Evolutionary conservation across 352 stramenopile species (phyloP).

Genomic region (Porosira glacialis): DNA sequence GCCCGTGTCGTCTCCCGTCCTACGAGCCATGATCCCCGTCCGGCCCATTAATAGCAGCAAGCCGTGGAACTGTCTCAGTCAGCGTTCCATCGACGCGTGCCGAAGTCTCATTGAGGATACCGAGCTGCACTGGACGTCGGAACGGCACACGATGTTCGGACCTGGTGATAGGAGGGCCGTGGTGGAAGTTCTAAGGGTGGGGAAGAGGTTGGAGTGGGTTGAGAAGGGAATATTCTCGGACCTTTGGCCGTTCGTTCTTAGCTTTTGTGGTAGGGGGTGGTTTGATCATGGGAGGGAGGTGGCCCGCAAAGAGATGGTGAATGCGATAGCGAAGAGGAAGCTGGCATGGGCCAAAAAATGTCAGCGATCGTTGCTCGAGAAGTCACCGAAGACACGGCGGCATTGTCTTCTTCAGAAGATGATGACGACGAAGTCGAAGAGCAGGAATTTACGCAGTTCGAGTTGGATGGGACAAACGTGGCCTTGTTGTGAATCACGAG

Average conservation of each 20-base stretch:
- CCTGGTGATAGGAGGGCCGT: conserved; percentile 67
- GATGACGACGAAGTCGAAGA: conserved; percentile 19
- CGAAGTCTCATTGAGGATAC: conserved; percentile 65
- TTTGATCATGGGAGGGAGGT: conserved; percentile 51
- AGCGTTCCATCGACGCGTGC: conserved; percentile 76
- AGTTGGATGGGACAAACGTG: conserved; percentile 31
- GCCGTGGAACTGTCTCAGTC: conserved; percentile 79
- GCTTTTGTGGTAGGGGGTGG: conserved; percentile 77
- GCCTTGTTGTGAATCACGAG: not conserved
- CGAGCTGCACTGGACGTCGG: conserved; percentile 71
- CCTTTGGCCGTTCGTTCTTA: conserved; percentile 70
- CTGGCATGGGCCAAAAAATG: no score
- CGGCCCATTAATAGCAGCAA: conserved; percentile 72
- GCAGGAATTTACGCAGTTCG: conserved; percentile 44
- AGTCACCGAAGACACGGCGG: conserved; percentile 22
- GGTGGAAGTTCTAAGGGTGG: conserved; percentile 68
- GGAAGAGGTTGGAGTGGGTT: conserved; percentile 71
- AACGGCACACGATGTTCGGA: conserved; percentile 67
- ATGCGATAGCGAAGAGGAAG: conserved; percentile 3
- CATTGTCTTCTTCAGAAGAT: conserved; percentile 11
- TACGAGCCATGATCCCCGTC: conserved; percentile 72
- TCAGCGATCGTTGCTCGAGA: no score
- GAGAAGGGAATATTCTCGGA: conserved; percentile 71
- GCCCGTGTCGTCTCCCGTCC: conserved; percentile 72
- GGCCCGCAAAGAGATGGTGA: not conserved